These are phyloP conservation scores for Wickerhamiella lipophila DNA, from an alignment of 805 yeast genomes.

Conservation along the genomic window DNA sequence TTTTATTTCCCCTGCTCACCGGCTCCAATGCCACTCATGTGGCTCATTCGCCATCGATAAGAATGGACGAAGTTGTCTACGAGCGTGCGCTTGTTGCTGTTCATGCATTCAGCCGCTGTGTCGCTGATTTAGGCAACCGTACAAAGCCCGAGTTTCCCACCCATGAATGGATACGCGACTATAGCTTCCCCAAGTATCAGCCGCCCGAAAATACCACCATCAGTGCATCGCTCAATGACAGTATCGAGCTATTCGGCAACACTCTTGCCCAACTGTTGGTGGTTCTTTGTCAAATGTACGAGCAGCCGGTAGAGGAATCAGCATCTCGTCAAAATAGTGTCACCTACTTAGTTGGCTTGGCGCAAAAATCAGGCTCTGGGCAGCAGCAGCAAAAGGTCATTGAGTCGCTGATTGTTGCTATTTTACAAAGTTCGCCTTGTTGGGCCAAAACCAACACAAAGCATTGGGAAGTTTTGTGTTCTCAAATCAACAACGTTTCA, in stretches of 20 bases:
- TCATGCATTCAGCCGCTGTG: conserved; percentile 56
- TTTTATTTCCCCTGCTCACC: conserved; percentile 51
- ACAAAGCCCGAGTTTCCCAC: conserved; percentile 60
- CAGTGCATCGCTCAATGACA: conserved; percentile 17
- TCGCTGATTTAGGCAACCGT: conserved; percentile 45
- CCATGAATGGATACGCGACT: conserved; percentile 31
- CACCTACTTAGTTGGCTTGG: conserved; percentile 16
- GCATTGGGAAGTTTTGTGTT: conserved; percentile 60
- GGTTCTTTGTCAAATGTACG: conserved; percentile 6
- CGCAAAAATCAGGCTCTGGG: conserved; percentile 5
- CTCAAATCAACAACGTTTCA: conserved; percentile 62
- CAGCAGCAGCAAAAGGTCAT: neutral
- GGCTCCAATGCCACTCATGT: conserved; percentile 20
- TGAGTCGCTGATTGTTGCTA: conserved; percentile 49
- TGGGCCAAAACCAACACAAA: conserved; percentile 48
- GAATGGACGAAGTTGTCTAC: conserved; percentile 47
- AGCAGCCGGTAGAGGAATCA: conserved; percentile 7
- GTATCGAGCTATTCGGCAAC: conserved; percentile 22
- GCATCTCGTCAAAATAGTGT: conserved; percentile 21
- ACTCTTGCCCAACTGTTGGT: conserved; percentile 18
- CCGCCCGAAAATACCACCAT: conserved; percentile 13
- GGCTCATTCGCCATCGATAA: conserved; percentile 13
- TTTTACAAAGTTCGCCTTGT: conserved; percentile 67
- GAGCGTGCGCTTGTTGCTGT: conserved; percentile 62
- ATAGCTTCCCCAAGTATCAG: conserved; percentile 2